These are phyloP conservation scores for Cladosporium sphaerospermum DNA, from an alignment of 2,329 filamentous ascomycete genomes.

Conservation along the genomic window DNA sequence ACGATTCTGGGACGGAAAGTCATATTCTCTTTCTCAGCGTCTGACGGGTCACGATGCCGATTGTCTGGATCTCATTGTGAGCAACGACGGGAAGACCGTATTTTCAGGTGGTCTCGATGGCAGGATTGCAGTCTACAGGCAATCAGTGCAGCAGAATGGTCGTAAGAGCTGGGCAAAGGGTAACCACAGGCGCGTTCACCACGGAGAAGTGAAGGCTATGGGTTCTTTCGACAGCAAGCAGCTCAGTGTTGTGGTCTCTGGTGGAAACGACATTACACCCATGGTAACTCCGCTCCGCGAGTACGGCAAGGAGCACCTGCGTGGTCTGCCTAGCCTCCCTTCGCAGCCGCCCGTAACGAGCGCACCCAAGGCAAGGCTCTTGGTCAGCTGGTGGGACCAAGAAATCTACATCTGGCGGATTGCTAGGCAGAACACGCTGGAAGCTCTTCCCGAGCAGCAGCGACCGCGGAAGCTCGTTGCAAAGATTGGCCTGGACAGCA, in stretches of 20 bases:
- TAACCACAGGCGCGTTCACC: conserved; percentile 80
- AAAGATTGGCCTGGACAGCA: conserved; percentile 37
- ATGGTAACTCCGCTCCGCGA: conserved; percentile 74
- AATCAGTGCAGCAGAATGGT: conserved; percentile 43
- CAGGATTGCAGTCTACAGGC: conserved; percentile 75
- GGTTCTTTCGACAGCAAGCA: conserved; percentile 78
- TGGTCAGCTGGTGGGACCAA: conserved; percentile 89
- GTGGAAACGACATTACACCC: conserved; percentile 79
- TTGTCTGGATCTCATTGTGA: conserved; percentile 79
- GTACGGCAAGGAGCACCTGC: conserved; percentile 72
- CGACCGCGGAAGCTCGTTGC: conserved; percentile 26
- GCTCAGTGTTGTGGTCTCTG: conserved; percentile 83
- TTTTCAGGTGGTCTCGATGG: conserved; percentile 90
- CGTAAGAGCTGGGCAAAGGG: conserved; percentile 71
- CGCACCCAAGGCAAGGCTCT: conserved; percentile 64
- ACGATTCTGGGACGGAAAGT: conserved; percentile 88
- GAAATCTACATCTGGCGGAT: conserved; percentile 79
- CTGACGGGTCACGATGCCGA: conserved; percentile 85
- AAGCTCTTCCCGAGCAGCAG: conserved; percentile 14
- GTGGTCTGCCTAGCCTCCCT: conserved; percentile 75
- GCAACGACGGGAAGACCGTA: conserved; percentile 71
- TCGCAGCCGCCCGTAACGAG: conserved; percentile 69
- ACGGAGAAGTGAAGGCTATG: conserved; percentile 93
- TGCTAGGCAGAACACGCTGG: conserved; percentile 32
- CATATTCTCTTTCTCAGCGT: conserved; percentile 79